These are phyloP conservation scores for Pichia scutulata DNA, from an alignment of 805 yeast genomes.

Conservation along the genomic window DNA sequence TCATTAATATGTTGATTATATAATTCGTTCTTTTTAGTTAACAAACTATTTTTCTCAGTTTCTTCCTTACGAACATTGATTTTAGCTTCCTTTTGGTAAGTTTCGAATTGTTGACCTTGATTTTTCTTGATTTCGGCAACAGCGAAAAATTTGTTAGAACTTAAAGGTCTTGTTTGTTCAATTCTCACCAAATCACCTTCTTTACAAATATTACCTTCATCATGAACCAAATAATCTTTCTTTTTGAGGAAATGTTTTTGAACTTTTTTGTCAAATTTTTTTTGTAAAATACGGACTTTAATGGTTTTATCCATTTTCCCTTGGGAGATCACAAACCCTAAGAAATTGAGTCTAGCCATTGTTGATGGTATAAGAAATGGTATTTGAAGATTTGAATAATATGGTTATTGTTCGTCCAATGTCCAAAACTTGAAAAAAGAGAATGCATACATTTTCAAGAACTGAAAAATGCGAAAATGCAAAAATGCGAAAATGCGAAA, in stretches of 20 bases:
- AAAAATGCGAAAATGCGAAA: not conserved
- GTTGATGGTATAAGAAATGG: not conserved
- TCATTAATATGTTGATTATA: slow-evolving; percentile 16
- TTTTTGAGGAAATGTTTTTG: slow-evolving; percentile 71
- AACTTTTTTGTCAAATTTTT: slow-evolving; percentile 60
- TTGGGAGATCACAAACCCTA: slow-evolving; percentile 91
- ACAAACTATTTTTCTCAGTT: slow-evolving; percentile 43
- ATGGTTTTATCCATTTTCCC: slow-evolving; percentile 96
- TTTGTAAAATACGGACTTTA: slow-evolving; percentile 80
- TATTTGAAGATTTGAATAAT: not conserved
- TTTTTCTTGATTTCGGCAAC: slow-evolving; percentile 85
- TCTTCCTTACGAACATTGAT: slow-evolving; percentile 63
- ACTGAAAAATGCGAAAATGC: not conserved
- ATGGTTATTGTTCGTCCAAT: not conserved
- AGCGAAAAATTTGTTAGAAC: slow-evolving; percentile 78
- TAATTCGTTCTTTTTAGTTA: slow-evolving; percentile 41
- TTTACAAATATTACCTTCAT: slow-evolving; percentile 82
- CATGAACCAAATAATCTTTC: slow-evolving; percentile 86
- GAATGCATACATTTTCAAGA: not conserved
- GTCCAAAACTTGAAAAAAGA: not conserved
- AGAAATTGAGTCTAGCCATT: slow-evolving; percentile 86
- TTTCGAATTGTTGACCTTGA: slow-evolving; percentile 86
- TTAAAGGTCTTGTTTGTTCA: slow-evolving; percentile 79
- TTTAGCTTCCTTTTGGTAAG: slow-evolving; percentile 68
- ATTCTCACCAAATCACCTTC: slow-evolving; percentile 95